These are phyloP conservation scores for Boletus rufocinnamomeus DNA, from an alignment of 768 basidiomycete species.

Conservation along the genomic window DNA sequence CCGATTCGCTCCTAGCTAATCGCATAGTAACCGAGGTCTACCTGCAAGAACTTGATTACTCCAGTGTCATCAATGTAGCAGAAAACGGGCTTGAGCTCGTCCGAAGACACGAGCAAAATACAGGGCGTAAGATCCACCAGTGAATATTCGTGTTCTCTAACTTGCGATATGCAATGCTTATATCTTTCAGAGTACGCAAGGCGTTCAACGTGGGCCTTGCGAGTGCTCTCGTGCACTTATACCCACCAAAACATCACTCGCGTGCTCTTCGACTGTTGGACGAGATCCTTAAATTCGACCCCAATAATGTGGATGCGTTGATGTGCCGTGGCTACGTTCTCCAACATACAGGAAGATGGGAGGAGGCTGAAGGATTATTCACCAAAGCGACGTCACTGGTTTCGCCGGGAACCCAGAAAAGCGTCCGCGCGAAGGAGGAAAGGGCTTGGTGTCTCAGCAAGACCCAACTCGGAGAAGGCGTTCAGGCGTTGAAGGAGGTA, in stretches of 20 bases:
- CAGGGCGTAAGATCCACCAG: conserved; percentile 55
- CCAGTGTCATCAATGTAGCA: conserved; percentile 66
- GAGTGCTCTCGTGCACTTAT: conserved; percentile 79
- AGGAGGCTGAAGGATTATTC: conserved; percentile 65
- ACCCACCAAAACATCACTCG: conserved; percentile 86
- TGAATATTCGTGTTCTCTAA: conserved; percentile 30
- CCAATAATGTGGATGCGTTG: conserved; percentile 63
- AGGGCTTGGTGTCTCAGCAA: conserved; percentile 73
- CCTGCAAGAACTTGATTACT: conserved; percentile 68
- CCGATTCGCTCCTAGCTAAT: conserved; percentile 65
- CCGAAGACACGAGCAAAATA: conserved; percentile 52
- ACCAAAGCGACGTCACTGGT: conserved; percentile 52
- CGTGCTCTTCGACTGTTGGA: conserved; percentile 76
- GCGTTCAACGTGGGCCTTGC: conserved; percentile 74
- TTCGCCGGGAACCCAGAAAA: conserved; percentile 46
- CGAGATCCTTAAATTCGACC: conserved; percentile 63
- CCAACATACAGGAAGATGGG: conserved; percentile 65
- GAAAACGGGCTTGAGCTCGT: conserved; percentile 69
- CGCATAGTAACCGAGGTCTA: conserved; percentile 69
- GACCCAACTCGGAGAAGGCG: conserved; percentile 53
- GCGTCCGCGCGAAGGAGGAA: conserved; percentile 76
- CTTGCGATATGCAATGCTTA: background rate
- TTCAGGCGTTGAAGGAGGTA: conserved; percentile 50
- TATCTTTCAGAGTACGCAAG: conserved; percentile 52
- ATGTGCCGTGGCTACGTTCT: conserved; percentile 77